Conservation (phyloP, 345 rosid genomes). For the Ceriops tagal region DNA sequence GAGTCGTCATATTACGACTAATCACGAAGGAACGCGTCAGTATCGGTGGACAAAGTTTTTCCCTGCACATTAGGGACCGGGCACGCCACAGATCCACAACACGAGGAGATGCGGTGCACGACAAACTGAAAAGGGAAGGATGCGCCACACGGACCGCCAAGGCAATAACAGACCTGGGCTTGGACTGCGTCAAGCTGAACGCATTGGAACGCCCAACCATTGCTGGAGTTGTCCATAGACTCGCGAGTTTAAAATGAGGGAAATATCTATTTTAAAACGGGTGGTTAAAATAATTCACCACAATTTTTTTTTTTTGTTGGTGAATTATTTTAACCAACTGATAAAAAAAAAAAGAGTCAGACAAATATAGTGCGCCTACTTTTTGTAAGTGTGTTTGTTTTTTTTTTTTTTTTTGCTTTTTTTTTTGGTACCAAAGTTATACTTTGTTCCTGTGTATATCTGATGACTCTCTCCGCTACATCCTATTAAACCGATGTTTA, state of each 20-base stretch:
- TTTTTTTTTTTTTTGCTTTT: too few relatives aligned
- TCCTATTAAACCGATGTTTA: too few relatives aligned
- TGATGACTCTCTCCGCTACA: too few relatives aligned
- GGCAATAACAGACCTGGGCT: constrained; percentile 1
- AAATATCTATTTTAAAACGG: too few relatives aligned
- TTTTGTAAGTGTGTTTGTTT: too few relatives aligned
- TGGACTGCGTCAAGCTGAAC: neutral
- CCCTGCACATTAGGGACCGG: neutral
- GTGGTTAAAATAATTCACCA: too few relatives aligned
- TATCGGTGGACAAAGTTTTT: neutral
- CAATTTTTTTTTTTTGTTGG: too few relatives aligned
- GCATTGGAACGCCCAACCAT: constrained; percentile 1
- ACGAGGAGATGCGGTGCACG: neutral
- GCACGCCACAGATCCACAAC: neutral
- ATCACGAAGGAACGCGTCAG: neutral
- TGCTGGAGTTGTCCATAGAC: neutral
- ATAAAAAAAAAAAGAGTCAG: too few relatives aligned
- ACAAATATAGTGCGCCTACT: too few relatives aligned
- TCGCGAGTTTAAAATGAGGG: neutral
- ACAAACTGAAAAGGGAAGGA: neutral
- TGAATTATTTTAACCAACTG: too few relatives aligned
- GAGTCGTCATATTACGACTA: constrained; percentile 6
- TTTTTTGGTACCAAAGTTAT: too few relatives aligned
- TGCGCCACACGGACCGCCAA: neutral
- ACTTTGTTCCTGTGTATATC: too few relatives aligned